Evolutionary conservation across 2,329 filamentous ascomycete species (phyloP), one percentile per base, ranked within the genome.

Genomic region (Aureobasidium melanogenum): DNA sequence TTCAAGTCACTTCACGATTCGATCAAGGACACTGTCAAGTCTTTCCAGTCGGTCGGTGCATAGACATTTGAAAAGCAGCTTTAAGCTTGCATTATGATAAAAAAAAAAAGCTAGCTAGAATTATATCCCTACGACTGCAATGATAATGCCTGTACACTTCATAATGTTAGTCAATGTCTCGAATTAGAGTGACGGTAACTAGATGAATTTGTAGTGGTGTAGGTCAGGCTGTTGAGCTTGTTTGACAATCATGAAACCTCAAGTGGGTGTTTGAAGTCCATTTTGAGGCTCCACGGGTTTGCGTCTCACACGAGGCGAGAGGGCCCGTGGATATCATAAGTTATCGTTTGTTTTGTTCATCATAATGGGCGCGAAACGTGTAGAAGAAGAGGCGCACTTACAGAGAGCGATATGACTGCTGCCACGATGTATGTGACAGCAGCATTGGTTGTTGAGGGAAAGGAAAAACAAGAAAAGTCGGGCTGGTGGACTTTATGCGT

Each of bases 11-110:
- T 89, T 44, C 80, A 87, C 68, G 74, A 83, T 69, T 82, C 78
- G 55, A 79, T 89, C 59, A 72, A 77, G 22, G 86, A 88, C 72
- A 81, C 83, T 6, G 83, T 87, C 19, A 83, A 83, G 73, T 86
- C 82, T 34, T 71, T 91, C 67, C 80, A 87, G 69, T 75, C 73
- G 39, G 78, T 81, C 48, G 79, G 79, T 0, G 74, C 77, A 56
- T 80, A 72, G 63, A 67, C n/a, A n/a, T 9, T 28, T 39, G 22
- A 14, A 26, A 46, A 55, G 43, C 28, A 59, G 26, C 52, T 50
- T 22, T 24, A 39, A 54, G 38, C 43, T 60, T 60, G 47, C 39
- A 62, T 56, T 47, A 30, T 39, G 50, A 47, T 38, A 17, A 26
- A 32, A 36, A 17, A 26, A 32, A 36, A 50, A 34, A 15, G 39